Conservation (phyloP, 257 asterid species). For the Linderniella brevidens region DNA sequence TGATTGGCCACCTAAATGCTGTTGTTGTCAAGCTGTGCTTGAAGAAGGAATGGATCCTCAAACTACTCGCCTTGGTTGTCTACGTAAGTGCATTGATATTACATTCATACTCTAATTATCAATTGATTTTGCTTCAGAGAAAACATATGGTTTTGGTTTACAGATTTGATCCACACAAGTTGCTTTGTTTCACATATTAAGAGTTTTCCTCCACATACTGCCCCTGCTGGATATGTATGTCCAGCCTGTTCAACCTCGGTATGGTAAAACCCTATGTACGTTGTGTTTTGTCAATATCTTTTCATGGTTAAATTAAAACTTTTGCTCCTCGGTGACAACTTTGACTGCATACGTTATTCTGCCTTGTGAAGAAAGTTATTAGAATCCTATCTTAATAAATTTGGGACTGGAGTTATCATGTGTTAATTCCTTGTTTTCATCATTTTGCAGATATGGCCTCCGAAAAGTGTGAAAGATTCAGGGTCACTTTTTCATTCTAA, state of each 20-base stretch:
- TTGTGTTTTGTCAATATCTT: too few relatives aligned
- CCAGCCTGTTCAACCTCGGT: slow-evolving; percentile 71
- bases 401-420: too few relatives aligned
- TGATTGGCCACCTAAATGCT: slow-evolving; percentile 97
- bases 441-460: slow-evolving; percentile 88
- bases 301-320: too few relatives aligned
- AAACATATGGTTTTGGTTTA: too few relatives aligned
- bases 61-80: slow-evolving; percentile 87
- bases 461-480: slow-evolving; percentile 81
- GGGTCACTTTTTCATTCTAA: slow-evolving; percentile 70
- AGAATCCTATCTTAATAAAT: too few relatives aligned
- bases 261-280: slow-evolving; percentile 8
- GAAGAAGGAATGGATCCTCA: slow-evolving; percentile 52
- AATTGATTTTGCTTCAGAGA: too few relatives aligned
- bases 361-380: too few relatives aligned
- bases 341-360: too few relatives aligned
- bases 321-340: too few relatives aligned
- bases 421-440: slow-evolving; percentile 5
- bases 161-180: slow-evolving; percentile 71
- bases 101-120: too few relatives aligned
- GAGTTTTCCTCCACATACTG: slow-evolving; percentile 65
- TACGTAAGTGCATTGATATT: slow-evolving; percentile 30
- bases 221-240: slow-evolving; percentile 80
- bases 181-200: slow-evolving; percentile 70
- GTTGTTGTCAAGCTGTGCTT: slow-evolving; percentile 58